Base-by-base conservation (phyloP, 768 basidiomycete species). In the Russula olivacea region DNA sequence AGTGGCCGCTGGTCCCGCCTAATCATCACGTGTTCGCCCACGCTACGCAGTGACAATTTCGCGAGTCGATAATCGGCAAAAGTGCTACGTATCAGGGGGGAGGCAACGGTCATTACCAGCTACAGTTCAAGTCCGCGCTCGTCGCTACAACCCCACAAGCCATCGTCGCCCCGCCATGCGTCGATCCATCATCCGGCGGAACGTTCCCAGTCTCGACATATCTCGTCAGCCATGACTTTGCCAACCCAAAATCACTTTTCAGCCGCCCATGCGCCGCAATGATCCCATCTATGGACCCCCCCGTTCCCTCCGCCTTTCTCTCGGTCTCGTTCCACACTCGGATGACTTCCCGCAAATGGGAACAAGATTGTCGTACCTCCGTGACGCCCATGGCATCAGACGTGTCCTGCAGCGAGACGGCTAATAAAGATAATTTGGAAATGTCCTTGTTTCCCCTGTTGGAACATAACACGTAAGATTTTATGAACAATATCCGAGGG, bases 331-430 rank as follows among this genome's bases (percentile, higher is more conserved):
- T 32, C 55, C 61, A 53, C 12, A 34, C 43, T 30, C 38, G 54
- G 36, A 56, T 43, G 48, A 25, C 38, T 23, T 61, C 47, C 28
- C 25, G 48, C 3, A 61, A 55, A 28, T 25, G 55, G 55, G 38
- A 19, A 61, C 61, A 56, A 9, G 61, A 61, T n/a, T n/a, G 40
- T 21, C 30, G 49, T 14, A 63, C 61, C 23, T 58, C 54, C 28
- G 19, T 40, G 50, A 58, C 61, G 4, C 61, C 61, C 1, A 63
- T 53, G 12, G 61, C 40, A 15, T n/a, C 50, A 53, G 55, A 63
- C 11, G 61, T 63, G 49, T 63, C 56, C 50, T 58, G 61, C 34
- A 63, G 50, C 34, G 61, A 57, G 55, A 32, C 32, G 25, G 50
- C 61, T 15, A 63, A 53, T 6, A 52, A 21, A 30, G 56, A 43